These are phyloP conservation scores for Knoxia roxburghii DNA, from an alignment of 257 asterid species.

Conservation along the genomic window DNA sequence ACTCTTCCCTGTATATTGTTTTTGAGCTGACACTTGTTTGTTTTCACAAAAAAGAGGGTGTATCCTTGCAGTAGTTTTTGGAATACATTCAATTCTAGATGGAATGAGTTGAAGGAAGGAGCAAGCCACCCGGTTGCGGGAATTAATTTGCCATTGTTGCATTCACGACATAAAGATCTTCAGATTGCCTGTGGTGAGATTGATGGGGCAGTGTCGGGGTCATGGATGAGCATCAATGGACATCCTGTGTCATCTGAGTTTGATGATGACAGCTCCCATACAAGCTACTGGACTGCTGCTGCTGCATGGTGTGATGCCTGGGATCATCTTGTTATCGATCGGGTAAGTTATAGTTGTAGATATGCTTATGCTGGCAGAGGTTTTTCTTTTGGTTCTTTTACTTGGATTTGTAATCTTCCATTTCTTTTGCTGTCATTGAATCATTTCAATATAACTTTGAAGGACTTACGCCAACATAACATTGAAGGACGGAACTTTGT, in stretches of 20 bases:
- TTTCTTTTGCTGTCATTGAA: neutral
- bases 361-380: neutral
- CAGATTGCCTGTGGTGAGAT: slow-evolving; percentile 73
- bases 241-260: slow-evolving; percentile 49
- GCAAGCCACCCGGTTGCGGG: slow-evolving; percentile 36
- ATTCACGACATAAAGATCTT: slow-evolving; percentile 45
- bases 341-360: slow-evolving; percentile 41
- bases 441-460: neutral
- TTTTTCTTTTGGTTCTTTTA: neutral
- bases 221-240: slow-evolving; percentile 63
- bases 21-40: slow-evolving; percentile 44
- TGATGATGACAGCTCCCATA: slow-evolving; percentile 66
- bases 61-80: slow-evolving; percentile 90
- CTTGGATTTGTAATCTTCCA: neutral
- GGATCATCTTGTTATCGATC: slow-evolving; percentile 87
- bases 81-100: slow-evolving; percentile 52
- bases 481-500: neutral
- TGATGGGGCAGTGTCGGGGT: slow-evolving; percentile 91
- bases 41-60: slow-evolving; percentile 68
- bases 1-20: slow-evolving; percentile 20
- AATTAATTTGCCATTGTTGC: slow-evolving; percentile 47
- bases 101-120: slow-evolving; percentile 42
- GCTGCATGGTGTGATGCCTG: slow-evolving; percentile 93
- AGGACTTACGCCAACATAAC: neutral
- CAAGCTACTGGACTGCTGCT: slow-evolving; percentile 95